These are phyloP conservation scores for Benincasa hispida DNA, from an alignment of 306 rosid species.

Conservation along the genomic window DNA sequence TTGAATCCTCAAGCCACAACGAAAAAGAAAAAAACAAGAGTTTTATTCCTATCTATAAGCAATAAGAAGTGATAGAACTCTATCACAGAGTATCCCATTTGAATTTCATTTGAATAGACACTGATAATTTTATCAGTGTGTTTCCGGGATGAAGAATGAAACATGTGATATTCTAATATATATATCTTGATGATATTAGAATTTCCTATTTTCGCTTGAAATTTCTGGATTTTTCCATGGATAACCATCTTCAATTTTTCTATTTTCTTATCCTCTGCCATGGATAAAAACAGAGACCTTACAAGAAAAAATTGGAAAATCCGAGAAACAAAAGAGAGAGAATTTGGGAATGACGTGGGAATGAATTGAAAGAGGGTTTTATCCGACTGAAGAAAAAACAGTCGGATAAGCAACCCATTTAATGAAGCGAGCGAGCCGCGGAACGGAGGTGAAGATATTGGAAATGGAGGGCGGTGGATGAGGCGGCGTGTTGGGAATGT, in stretches of 20 bases:
- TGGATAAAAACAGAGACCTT: not conserved
- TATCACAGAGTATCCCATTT: too few species aligned
- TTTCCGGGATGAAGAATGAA: too few species aligned
- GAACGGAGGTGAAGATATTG: accelerated
- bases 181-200: too few species aligned
- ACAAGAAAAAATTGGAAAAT: conserved; percentile 3
- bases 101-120: too few species aligned
- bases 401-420: conserved; percentile 41
- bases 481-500: not conserved
- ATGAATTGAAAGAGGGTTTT: conserved; percentile 2
- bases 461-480: not conserved
- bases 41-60: too few species aligned
- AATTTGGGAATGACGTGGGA: not conserved
- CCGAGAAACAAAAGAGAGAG: not conserved
- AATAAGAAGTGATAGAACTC: too few species aligned
- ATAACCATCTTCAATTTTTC: conserved; percentile 32
- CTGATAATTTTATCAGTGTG: too few species aligned
- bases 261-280: conserved; percentile 40
- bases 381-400: conserved; percentile 41
- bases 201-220: too few species aligned
- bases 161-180: too few species aligned
- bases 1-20: too few species aligned
- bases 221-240: conserved; percentile 7
- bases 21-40: too few species aligned
- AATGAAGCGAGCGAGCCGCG: not conserved